Base-by-base conservation (phyloP, 768 basidiomycete genomes). In the Rhizopogon roseolus region DNA sequence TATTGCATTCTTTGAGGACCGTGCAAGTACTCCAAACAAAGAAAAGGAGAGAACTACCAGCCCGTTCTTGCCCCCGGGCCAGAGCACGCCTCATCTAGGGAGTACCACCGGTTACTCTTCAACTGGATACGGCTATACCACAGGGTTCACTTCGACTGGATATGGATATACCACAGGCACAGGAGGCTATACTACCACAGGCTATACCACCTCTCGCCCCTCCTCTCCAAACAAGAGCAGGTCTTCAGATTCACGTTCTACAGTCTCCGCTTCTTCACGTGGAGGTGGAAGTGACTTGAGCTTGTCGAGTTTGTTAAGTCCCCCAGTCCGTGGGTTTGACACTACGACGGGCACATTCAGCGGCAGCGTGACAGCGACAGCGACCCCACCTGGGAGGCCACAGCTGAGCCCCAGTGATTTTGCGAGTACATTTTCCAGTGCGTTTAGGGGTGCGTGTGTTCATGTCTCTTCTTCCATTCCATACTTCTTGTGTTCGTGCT, bases 1-100 rank as follows among this genome's bases (percentile, higher is more conserved):
- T 46, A 86, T 88, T 38, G 88, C 89, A 0, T 81, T 85, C 28
- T 92, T 90, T 55, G 90, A 85, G 57, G 76, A 79, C 54, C 76
- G 73, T 53, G 72, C 78, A 7, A 71, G 66, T 16, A 68, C 70
- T 29, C 74, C 74, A 19, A 70, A 73, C 2, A 64, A 72, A 2
- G 66, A 74, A n/a, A 85, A 86, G 60, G 66, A 77, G 6, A 77
- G 87, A 32, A 71, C 78, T 0, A 64, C 80, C 0, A 71, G 63
- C 25, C 70, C 61, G 7, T 60, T 63, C 56, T 66, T 58, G 48
- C 64, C 70, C 2, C 59, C 60, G 32, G 71, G 67, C 41, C 75
- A 69, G 52, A 74, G 75, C 10, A 73, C 75, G 49, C 77, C 76
- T 2, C 70, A 72, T 25, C 56, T 75, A 54, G 62, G 65, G 9